These are phyloP conservation scores for Talaromyces sp. DNA, from an alignment of 2,329 filamentous ascomycete species.

Conservation along the genomic window DNA sequence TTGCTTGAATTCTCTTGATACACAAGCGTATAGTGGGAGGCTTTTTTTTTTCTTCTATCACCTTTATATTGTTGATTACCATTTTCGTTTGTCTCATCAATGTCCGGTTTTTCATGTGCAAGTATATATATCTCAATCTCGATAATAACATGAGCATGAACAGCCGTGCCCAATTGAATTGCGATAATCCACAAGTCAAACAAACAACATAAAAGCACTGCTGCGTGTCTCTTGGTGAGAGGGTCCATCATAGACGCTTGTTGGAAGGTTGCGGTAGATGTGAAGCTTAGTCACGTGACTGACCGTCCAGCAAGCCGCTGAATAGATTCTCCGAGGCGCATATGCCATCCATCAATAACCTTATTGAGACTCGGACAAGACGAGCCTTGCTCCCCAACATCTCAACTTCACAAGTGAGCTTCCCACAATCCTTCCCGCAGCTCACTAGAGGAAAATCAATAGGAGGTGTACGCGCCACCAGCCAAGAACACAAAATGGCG, in stretches of 20 bases:
- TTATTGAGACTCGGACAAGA: background rate
- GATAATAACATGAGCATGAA: background rate
- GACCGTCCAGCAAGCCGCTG: background rate
- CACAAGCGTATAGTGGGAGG: slow-evolving; percentile 17
- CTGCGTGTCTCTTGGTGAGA: too few relatives aligned
- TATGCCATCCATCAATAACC: slow-evolving; percentile 3
- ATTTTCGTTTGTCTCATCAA: slow-evolving; percentile 4
- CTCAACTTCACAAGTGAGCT: background rate
- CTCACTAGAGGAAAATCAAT: background rate
- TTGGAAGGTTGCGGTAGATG: background rate
- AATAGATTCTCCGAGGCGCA: background rate
- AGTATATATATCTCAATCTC: background rate
- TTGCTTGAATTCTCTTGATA: slow-evolving; percentile 11
- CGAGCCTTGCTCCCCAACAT: background rate
- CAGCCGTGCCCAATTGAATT: background rate
- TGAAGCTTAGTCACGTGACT: slow-evolving; percentile 10
- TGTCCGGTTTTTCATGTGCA: background rate
- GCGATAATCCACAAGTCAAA: background rate
- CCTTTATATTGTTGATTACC: slow-evolving; percentile 1
- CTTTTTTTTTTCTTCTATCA: slow-evolving; percentile 8
- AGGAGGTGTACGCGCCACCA: background rate
- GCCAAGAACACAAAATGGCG: slow-evolving; percentile 42
- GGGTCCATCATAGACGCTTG: background rate
- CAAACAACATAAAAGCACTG: background rate
- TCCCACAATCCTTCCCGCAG: background rate